Conservation (phyloP, 495 filamentous ascomycete genomes). For the Bryoglossum gracile region DNA sequence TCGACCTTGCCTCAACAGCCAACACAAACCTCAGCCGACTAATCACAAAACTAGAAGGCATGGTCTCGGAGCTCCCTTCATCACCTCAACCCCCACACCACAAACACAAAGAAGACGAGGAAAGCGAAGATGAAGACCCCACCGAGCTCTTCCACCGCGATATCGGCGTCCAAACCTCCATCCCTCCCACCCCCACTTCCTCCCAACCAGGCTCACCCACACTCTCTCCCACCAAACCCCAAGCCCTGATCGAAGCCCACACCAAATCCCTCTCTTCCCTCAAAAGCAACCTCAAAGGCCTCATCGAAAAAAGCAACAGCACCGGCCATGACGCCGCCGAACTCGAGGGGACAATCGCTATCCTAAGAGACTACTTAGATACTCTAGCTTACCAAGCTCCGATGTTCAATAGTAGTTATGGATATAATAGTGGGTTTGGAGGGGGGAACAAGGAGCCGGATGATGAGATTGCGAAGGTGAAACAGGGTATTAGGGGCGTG, state of each 20-base stretch:
- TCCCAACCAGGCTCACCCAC: conserved; percentile 32
- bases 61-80: conserved; percentile 51
- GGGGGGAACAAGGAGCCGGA: conserved; percentile 49
- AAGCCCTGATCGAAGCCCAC: conserved; percentile 31
- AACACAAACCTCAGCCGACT: conserved; percentile 57
- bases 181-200: conserved; percentile 32
- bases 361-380: conserved; percentile 35
- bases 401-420: neutral
- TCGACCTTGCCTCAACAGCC: conserved; percentile 65
- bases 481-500: conserved; percentile 80
- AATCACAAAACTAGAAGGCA: conserved; percentile 63
- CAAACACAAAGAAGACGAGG: conserved; percentile 28
- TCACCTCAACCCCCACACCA: neutral
- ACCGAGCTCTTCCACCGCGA: conserved; percentile 90
- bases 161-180: conserved; percentile 77
- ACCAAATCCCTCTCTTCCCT: conserved; percentile 36
- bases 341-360: conserved; percentile 18
- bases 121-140: conserved; percentile 50
- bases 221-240: neutral
- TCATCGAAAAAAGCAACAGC: conserved; percentile 41
- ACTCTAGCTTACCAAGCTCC: conserved; percentile 30
- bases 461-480: conserved; percentile 71
- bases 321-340: conserved; percentile 32
- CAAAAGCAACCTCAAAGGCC: conserved; percentile 42
- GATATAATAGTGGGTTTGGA: conserved; percentile 9